Evolutionary conservation across 1,139 yeast genomes (phyloP), one percentile per base, ranked within the genome.

Genomic region (Candida buenavistaensis): DNA sequence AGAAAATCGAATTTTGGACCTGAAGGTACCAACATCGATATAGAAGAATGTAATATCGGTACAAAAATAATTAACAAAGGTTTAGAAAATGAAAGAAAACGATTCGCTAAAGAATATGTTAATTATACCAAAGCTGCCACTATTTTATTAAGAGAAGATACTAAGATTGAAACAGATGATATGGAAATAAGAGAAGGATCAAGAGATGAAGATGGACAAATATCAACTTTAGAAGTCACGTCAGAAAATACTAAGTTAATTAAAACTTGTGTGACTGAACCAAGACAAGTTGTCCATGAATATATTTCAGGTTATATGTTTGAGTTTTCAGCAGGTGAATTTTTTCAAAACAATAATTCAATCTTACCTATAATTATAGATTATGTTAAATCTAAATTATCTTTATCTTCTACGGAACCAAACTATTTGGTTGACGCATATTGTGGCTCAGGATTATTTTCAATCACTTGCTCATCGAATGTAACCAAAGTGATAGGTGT

Each of bases 361-460:
- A 92, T 92, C 23, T 68, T 92, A 43, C 96, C 96, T 1, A 61
- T 70, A 2, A 95, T 92, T 7, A 85, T 95, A 1, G 66, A 68
- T 30, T 89, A 88, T 53, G 98, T 92, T 13, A 77, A 81, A 42
- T 75, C 80, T 13, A 86, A 87, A 51, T 62, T 88, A 34, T 63
- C 63, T 28, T 69, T 80, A 26, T 65, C 75, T 3, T 19, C 23
- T 8, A 64, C 64, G 5, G 76, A 77, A 10, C 71, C 62, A 7
- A 64, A 61, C 43, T 89, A 82, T 56, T 67, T 92, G 36, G 96
- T 92, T 17, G 98, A 92, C 59, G 96, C 98, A 1, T 92, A 92
- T 63, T 92, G 98, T 69, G 98, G 98, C 3, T 87, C 96, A 3
- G 98, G 98, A 0, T 66, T 92, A 33, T 92, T 92, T 58, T 85